phyloP scores from a whole-genome alignment of 2,329 filamentous ascomycete species.

The Calonectria honghensis region DNA sequence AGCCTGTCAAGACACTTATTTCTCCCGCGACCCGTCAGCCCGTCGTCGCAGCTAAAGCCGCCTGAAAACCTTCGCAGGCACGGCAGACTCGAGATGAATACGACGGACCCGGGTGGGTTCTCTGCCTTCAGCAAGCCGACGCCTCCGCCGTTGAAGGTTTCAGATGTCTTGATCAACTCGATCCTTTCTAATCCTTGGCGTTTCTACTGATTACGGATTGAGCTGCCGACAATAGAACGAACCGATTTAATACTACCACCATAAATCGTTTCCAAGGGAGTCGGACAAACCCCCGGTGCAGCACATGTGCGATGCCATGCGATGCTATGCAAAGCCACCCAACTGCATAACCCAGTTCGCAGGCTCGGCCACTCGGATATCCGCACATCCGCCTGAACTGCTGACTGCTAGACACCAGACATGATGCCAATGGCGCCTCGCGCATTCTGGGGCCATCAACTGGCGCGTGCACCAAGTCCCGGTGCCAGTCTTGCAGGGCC shows the following conservation, averaged over 20 bases:
- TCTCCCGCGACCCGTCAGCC: conserved; percentile 9
- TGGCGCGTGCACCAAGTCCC: conserved; percentile 26
- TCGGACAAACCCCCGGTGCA: conserved; percentile 19
- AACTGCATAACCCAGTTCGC: conserved; percentile 33
- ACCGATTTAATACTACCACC: not conserved
- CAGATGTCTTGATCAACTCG: conserved; percentile 24
- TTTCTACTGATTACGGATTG: not conserved
- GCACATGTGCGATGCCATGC: conserved; percentile 24
- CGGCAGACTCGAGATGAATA: conserved; percentile 3
- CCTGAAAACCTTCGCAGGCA: not conserved
- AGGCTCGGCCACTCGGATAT: conserved; percentile 34
- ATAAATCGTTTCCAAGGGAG: conserved; percentile 1
- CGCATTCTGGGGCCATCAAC: conserved; percentile 21
- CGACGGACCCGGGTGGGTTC: not conserved
- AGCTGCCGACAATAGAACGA: not conserved
- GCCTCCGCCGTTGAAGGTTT: conserved; percentile 39
- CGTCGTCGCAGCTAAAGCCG: conserved; percentile 24
- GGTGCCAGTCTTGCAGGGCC: conserved; percentile 27
- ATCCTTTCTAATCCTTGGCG: conserved; percentile 6
- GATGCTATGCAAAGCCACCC: conserved; percentile 10
- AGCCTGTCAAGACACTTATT: not conserved
- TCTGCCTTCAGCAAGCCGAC: conserved; percentile 25
- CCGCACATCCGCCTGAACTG: conserved; percentile 30
- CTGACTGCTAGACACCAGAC: conserved; percentile 19
- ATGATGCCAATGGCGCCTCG: conserved; percentile 24